phyloP scores from a whole-genome alignment of 208 protist species.

The Trypanosoma brucei region DNA sequence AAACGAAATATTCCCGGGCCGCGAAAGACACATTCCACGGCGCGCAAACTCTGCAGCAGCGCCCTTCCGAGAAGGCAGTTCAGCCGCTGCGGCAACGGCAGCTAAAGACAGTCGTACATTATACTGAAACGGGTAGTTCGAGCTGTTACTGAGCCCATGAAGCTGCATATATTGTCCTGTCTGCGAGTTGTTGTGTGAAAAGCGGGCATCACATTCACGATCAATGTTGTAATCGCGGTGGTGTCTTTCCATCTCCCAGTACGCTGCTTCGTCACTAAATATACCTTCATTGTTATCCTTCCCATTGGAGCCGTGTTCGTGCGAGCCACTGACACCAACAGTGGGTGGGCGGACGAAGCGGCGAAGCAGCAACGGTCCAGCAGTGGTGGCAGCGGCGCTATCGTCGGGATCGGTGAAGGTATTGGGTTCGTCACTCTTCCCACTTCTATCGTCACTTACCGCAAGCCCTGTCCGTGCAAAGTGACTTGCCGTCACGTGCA shows the following conservation, averaged over 20 bases:
- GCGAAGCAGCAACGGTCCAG: slow-evolving; percentile 4
- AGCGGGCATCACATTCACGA: neutral
- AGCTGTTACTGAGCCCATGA: slow-evolving; percentile 10
- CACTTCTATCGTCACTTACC: neutral
- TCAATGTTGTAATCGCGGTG: slow-evolving; percentile 4
- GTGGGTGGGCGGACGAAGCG: slow-evolving; percentile 3
- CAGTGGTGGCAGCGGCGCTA: neutral
- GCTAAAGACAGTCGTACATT: slow-evolving; percentile 26
- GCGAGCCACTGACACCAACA: neutral
- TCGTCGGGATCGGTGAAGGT: no score
- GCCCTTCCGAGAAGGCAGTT: slow-evolving; percentile 14
- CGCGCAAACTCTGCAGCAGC: slow-evolving; percentile 49
- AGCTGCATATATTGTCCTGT: neutral
- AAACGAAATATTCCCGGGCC: slow-evolving; percentile 33
- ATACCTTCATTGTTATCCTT: neutral
- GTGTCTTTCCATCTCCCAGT: neutral
- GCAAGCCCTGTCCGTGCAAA: slow-evolving; percentile 13
- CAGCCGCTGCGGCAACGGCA: neutral
- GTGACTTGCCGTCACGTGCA: slow-evolving; percentile 32
- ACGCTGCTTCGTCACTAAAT: neutral
- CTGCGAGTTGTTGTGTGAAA: neutral
- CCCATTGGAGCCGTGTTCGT: no score
- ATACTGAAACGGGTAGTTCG: slow-evolving; percentile 38
- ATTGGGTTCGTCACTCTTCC: neutral
- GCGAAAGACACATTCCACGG: slow-evolving; percentile 58